Base-by-base conservation (phyloP, 495 filamentous ascomycete species). In the Tuber indicum region DNA sequence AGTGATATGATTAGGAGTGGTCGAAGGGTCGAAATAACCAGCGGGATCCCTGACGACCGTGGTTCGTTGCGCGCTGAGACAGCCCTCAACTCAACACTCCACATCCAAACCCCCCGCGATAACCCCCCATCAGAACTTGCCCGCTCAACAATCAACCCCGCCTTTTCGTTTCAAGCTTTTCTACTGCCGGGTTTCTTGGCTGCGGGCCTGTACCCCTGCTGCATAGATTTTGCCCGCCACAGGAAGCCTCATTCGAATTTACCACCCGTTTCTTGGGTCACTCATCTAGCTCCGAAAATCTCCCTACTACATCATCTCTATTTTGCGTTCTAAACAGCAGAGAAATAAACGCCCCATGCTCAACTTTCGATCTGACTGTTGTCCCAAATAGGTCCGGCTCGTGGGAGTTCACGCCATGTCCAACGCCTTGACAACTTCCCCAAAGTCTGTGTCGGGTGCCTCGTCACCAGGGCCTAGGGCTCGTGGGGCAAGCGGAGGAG, bases 351-450 rank as follows among this genome's bases (percentile, higher is more conserved):
- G 5, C 5, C 73, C 80, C 81, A 82, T 82, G 81, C 76, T 77
- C 81, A 76, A 74, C 73, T 74, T 79, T 72, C 76, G 74, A 76
- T 72, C 74, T 32, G 71, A 76, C 75, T 73, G 66, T 41, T 76
- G 75, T 69, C 47, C 71, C 43, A 43, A 77, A 74, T 71, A 74
- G 72, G 79, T 74, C 74, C 75, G 74, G 80, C 76, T 75, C 73
- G 79, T 83, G 79, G 81, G 79, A 81, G 75, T 75, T 74, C 73
- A 76, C 71, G 77, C 75, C 79, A 84, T 82, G 81, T 83, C 81
- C 75, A 83, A 84, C 79, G 81, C 81, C 75, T 78, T 81, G 49
- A 83, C 81, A 26, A 76, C 83, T 70, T 80, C 79, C 62, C 81
- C 79, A 39, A 82, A 82, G 75, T 71, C 74, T 14, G 66, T 84